Conservation (phyloP, 768 basidiomycete genomes). For the Amanita pseudoporphyria region DNA sequence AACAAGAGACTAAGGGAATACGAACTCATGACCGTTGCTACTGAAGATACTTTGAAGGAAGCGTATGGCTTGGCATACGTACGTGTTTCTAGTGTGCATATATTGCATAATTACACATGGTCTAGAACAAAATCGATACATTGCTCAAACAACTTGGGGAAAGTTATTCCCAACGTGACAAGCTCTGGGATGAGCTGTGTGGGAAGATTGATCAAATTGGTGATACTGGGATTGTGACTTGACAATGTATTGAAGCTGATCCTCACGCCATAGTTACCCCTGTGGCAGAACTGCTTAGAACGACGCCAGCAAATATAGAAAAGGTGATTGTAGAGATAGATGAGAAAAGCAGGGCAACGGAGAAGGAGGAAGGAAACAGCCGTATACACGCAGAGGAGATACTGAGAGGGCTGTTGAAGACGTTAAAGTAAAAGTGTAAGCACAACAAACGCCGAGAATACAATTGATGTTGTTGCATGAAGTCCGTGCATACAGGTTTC, state of each 20-base stretch:
- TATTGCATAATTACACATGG: not conserved
- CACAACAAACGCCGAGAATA: not conserved
- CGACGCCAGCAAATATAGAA: conserved; percentile 43
- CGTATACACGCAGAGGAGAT: not conserved
- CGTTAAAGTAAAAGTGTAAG: not conserved
- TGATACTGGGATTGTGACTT: conserved; percentile 18
- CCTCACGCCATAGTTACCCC: conserved; percentile 28
- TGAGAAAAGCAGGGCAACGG: conserved; percentile 38
- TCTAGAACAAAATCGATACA: conserved; percentile 31
- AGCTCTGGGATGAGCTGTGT: conserved; percentile 42
- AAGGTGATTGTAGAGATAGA: conserved; percentile 41
- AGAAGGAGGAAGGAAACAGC: conserved; percentile 20
- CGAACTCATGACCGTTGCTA: conserved; percentile 35
- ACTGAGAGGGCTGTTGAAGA: conserved; percentile 1
- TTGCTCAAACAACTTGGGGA: conserved; percentile 37
- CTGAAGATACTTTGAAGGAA: conserved; percentile 32
- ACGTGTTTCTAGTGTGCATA: not conserved
- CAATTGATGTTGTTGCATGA: not conserved
- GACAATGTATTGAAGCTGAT: conserved; percentile 7
- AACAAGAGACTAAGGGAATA: conserved; percentile 44
- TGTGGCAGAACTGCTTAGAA: conserved; percentile 30
- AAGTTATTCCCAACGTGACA: conserved; percentile 37
- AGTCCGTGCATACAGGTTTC: not conserved
- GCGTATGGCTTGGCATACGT: conserved; percentile 29
- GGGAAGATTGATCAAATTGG: conserved; percentile 35